Conservation (phyloP, 1,284 basidiomycete species). For the Marasmius sp. region DNA sequence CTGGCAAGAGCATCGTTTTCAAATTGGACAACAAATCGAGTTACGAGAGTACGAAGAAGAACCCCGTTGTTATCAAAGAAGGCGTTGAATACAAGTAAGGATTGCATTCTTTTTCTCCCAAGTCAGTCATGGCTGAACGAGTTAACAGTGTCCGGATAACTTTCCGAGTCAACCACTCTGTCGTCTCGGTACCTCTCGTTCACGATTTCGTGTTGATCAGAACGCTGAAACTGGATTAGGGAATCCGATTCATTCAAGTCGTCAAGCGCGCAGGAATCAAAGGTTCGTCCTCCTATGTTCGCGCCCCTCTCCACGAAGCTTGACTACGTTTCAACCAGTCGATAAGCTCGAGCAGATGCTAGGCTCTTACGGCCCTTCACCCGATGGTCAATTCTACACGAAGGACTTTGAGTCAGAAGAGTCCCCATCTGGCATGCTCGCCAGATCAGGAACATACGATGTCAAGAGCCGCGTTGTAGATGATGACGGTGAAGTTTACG, state of each 20-base stretch:
- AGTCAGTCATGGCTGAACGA: background rate
- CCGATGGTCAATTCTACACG: constrained; percentile 56
- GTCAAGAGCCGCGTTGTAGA: constrained; percentile 82
- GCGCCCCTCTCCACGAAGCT: constrained; percentile 1
- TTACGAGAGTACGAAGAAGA: constrained; percentile 60
- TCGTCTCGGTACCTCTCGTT: constrained; percentile 65
- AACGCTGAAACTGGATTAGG: constrained; percentile 39
- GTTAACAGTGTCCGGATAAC: constrained; percentile 65
- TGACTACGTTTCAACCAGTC: constrained; percentile 44
- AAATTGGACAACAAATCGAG: constrained; percentile 48
- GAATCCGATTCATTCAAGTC: constrained; percentile 82
- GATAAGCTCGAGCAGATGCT: constrained; percentile 91
- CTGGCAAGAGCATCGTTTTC: constrained; percentile 59
- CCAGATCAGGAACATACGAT: constrained; percentile 73
- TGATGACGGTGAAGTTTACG: constrained; percentile 76
- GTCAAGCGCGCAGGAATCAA: constrained; percentile 75
- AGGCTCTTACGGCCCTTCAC: constrained; percentile 78
- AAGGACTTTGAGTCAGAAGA: constrained; percentile 79
- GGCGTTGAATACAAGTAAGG: constrained; percentile 79
- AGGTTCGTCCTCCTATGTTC: constrained; percentile 39
- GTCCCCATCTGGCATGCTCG: constrained; percentile 80
- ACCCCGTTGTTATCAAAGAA: constrained; percentile 80
- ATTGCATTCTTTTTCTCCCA: constrained; percentile 2
- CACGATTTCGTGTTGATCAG: constrained; percentile 7
- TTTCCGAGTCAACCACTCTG: constrained; percentile 83